Percentiles rank a stretch among this genome's conserved stretches.
phyloP scores from a whole-genome alignment of 768 basidiomycete species.

The Lentinula raphanica region DNA sequence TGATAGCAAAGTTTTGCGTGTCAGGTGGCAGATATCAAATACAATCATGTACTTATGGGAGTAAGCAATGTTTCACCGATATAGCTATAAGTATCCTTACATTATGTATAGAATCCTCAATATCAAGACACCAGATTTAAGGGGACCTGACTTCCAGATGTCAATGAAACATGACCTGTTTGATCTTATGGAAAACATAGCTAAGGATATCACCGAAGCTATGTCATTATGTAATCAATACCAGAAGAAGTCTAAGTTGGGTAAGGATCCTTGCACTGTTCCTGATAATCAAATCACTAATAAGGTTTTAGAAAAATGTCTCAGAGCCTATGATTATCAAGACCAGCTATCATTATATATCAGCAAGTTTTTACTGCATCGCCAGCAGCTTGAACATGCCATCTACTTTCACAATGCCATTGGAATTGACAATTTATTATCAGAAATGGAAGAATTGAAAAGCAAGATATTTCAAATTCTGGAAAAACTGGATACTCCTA shows the following conservation, averaged over 20 bases:
- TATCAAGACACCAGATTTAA: slow-evolving; percentile 13
- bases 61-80: no score
- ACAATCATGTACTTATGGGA: slow-evolving; percentile 44
- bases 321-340: slow-evolving; percentile 26
- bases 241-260: slow-evolving; percentile 25
- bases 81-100: no score
- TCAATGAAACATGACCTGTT: slow-evolving; percentile 22
- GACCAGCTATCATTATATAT: slow-evolving; percentile 19
- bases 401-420: slow-evolving; percentile 24
- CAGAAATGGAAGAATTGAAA: no score
- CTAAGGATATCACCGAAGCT: slow-evolving; percentile 28
- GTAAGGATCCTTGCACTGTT: no score
- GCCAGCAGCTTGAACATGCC: slow-evolving; percentile 24
- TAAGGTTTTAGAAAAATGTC: slow-evolving; percentile 26
- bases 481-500: no score
- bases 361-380: slow-evolving; percentile 21
- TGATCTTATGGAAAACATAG: slow-evolving; percentile 16
- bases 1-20: slow-evolving; percentile 39
- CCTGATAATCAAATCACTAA: no score
- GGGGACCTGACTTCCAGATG: slow-evolving; percentile 20
- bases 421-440: slow-evolving; percentile 18
- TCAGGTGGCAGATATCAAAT: slow-evolving; percentile 47
- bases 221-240: slow-evolving; percentile 31
- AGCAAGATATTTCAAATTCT: no score
- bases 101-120: slow-evolving; percentile 14